Base-by-base conservation (phyloP, 805 yeast species). In the Kodamaea jinghongensis region DNA sequence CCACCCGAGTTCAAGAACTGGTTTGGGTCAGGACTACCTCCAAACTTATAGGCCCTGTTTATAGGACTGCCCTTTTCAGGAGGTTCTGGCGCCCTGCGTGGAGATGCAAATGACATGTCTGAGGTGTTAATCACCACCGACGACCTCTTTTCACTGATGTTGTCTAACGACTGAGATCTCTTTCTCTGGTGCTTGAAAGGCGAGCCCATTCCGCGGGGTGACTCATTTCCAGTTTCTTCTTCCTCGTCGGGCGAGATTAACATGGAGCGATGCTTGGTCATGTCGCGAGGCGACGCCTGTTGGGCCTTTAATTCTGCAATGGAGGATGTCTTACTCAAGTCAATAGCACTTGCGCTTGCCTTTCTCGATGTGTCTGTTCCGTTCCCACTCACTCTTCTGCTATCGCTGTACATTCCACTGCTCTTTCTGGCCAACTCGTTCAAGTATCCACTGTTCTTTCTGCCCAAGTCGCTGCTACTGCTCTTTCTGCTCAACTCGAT, bases 1-100 rank as follows among this genome's bases (percentile, higher is more conserved):
- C 44, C 41, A 34, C 43, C 11, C 40, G 38, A 4, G 23, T 20
- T 53, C 55, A 38, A 52, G 61, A 58, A 34, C 49, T 56, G 4
- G 58, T 54, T 30, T 32, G 50, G 35, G 42, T 44, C 39, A 3
- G 49, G 52, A 10, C 47, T 51, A 28, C 52, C 65, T 4, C 62
- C 73, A 47, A 59, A 71, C 52, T 52, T 63, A 50, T 32, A 73
- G 33, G 27, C 35, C 16, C 51, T 46, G 41, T 55, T 55, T 38
- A 58, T 34, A 2, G 67, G 63, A 30, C 60, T 58, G 9, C 23
- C 27, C 9, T 45, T 39, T 22, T 60, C 61, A 2, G 89, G 89
- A 1, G 88, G 88, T 38, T 73, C 73, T 1, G 90, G 90, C 0
- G 88, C 86, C 50, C 69, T 79, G 60, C 88, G 70, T n/a, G 88